Base-by-base conservation (phyloP, 805 yeast genomes). In the Phaffomyces opuntiae region DNA sequence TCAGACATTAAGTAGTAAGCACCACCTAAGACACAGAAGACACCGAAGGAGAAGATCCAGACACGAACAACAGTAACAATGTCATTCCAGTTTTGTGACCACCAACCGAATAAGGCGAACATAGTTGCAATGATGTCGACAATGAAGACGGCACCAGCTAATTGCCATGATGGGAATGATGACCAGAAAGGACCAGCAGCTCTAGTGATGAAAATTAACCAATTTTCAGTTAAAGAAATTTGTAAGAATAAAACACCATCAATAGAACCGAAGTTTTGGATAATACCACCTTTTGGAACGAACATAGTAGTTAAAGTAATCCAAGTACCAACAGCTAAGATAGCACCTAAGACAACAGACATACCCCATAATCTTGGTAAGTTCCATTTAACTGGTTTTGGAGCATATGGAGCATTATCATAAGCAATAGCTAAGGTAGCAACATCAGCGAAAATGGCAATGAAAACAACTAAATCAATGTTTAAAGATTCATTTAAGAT, bases 181-280 rank as follows among this genome's bases (percentile, higher is more conserved):
- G 96, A 85, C 96, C 96, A 89, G 93, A 89, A 89, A 66, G 96
- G 96, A 77, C 96, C 96, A 69, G 80, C 85, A 66, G 96, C 96
- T 78, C 96, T 83, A 64, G 96, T 88, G 67, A 89, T 77, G 86
- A 88, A 88, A 77, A 88, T 88, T 72, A 88, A 82, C 96, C 96
- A 88, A 78, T 89, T 88, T 78, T 88, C 96, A 69, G 96, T 87
- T 68, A 88, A 80, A 49, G 96, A 86, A 65, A 88, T 88, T 76
- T 88, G 88, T 75, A 88, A 80, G 84, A 88, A 88, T 73, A 88
- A 74, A 64, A 89, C 84, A 80, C 96, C 93, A 65, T 88, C 96
- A 59, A 84, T 73, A 57, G 90, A 78, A 83, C 96, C 96, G 72
- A 87, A 89, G 83, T 88, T 87, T 74, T 88, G 96, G 69, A 89